Conservation (phyloP, 2,329 filamentous ascomycete species). For the Aspergillus novofumigatus region DNA sequence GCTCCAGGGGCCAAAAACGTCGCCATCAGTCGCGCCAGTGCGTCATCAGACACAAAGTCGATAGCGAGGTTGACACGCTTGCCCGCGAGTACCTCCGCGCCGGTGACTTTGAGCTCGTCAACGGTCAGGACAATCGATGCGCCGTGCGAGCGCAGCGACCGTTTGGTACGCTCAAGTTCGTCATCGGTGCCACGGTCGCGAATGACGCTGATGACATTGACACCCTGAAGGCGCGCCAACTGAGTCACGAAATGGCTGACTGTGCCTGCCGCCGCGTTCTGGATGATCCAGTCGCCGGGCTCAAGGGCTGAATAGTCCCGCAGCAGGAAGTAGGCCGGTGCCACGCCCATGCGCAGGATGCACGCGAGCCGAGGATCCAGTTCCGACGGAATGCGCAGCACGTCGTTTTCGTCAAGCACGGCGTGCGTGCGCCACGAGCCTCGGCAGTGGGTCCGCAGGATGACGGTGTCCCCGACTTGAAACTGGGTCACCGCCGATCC, state of each 20-base stretch:
- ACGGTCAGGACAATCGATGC: neutral
- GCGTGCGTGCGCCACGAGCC: neutral
- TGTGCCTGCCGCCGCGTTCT: slow-evolving; percentile 1
- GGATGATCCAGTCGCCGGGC: slow-evolving; percentile 3
- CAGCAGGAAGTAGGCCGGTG: slow-evolving; percentile 2
- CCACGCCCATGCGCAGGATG: neutral
- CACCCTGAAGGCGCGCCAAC: neutral
- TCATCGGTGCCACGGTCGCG: neutral
- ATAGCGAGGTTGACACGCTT: neutral
- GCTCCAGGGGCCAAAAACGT: neutral
- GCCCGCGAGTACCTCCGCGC: neutral
- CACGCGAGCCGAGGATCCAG: neutral
- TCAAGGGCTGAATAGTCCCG: neutral
- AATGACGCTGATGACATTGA: neutral
- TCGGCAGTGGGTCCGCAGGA: neutral
- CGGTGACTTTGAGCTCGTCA: neutral
- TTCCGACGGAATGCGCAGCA: neutral
- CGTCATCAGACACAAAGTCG: neutral
- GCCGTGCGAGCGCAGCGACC: neutral
- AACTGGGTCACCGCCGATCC: neutral
- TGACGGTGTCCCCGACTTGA: neutral
- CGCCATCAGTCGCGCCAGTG: neutral
- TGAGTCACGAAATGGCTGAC: neutral
- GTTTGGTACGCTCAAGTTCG: neutral
- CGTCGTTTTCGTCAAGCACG: neutral